These are phyloP conservation scores for Drechslera avenae DNA, from an alignment of 2,329 filamentous ascomycete genomes.

Conservation along the genomic window DNA sequence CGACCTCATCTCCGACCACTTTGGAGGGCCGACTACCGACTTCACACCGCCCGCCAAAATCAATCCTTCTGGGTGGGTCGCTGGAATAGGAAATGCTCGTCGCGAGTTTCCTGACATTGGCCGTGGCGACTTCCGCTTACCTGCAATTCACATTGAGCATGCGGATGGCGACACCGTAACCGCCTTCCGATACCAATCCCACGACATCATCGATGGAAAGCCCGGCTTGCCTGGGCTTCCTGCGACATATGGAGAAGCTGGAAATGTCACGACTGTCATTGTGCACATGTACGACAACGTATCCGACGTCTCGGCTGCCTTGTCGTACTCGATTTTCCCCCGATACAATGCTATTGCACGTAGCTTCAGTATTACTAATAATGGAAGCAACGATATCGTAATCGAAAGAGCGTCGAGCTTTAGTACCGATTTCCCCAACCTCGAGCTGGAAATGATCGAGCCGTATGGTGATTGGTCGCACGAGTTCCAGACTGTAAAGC, in stretches of 20 bases:
- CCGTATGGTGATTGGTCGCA: conserved; percentile 67
- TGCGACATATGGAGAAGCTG: conserved; percentile 61
- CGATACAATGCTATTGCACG: conserved; percentile 65
- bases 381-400: conserved; percentile 58
- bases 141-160: conserved; percentile 66
- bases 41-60: conserved; percentile 53
- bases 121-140: conserved; percentile 66
- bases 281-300: conserved; percentile 64
- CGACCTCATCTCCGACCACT: conserved; percentile 66
- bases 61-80: conserved; percentile 59
- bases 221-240: conserved; percentile 62
- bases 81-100: conserved; percentile 56
- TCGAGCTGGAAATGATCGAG: conserved; percentile 67
- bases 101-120: conserved; percentile 70
- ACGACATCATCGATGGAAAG: conserved; percentile 62
- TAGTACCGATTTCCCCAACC: conserved; percentile 64
- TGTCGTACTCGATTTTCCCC: conserved; percentile 69
- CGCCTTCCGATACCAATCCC: conserved; percentile 63
- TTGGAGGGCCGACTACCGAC: conserved; percentile 62
- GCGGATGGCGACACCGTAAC: conserved; percentile 64
- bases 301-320: conserved; percentile 62
- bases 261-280: conserved; percentile 64
- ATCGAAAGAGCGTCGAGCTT: conserved; percentile 65
- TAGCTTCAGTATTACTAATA: conserved; percentile 66
- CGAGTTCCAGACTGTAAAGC: conserved; percentile 61